phyloP scores from a whole-genome alignment of 108 stramenopile genomes.

The Fragilariopsis cylindrus region DNA sequence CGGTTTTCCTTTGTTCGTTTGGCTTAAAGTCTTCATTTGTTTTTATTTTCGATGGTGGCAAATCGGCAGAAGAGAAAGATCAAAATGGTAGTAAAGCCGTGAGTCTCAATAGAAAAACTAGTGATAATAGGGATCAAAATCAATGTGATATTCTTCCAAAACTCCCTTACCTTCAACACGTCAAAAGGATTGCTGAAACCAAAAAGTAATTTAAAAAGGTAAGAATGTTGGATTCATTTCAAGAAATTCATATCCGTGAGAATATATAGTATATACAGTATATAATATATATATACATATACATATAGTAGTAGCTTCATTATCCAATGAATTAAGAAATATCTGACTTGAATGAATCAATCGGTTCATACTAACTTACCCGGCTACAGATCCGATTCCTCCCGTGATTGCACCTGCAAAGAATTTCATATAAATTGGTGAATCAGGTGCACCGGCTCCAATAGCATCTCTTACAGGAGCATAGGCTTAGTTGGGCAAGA shows the following conservation, averaged over 20 bases:
- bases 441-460: constrained; percentile 46
- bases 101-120: neutral
- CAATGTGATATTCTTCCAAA: constrained; percentile 29
- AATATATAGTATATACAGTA: too few species aligned
- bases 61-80: neutral
- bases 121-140: neutral
- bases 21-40: constrained; percentile 72
- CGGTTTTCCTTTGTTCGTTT: constrained; percentile 74
- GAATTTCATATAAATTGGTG: constrained; percentile 76
- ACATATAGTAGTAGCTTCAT: neutral
- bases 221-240: too few species aligned
- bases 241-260: too few species aligned
- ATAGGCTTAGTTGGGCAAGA: constrained; percentile 17
- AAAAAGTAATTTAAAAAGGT: neutral
- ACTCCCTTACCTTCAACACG: constrained; percentile 69
- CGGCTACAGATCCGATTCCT: constrained; percentile 72
- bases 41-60: constrained; percentile 28
- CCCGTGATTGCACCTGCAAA: constrained; percentile 78
- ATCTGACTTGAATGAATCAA: too few species aligned
- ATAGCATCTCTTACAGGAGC: constrained; percentile 61
- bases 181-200: constrained; percentile 77
- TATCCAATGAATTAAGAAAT: neutral
- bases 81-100: neutral
- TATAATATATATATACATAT: neutral
- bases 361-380: neutral